Conservation (phyloP, 2,329 filamentous ascomycete species). For the Apiospora marii region DNA sequence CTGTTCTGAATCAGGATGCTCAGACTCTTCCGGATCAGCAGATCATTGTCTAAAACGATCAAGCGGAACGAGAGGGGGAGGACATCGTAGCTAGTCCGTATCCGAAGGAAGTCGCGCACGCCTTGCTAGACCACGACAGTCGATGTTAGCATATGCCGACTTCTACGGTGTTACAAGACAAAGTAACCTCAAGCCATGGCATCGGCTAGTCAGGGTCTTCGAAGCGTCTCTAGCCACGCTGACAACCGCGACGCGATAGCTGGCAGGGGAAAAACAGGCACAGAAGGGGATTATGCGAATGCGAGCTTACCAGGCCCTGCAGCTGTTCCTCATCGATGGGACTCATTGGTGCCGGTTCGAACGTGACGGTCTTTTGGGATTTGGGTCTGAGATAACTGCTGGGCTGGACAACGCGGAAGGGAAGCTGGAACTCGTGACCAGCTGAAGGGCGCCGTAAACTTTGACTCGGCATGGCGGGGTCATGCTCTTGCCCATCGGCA, state of each 20-base stretch:
- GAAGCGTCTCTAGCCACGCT: conserved; percentile 20
- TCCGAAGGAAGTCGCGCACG: conserved; percentile 94
- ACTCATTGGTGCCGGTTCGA: conserved; percentile 58
- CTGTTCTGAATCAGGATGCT: conserved; percentile 96
- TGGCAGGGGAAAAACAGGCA: conserved; percentile 24
- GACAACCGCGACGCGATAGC: conserved; percentile 5
- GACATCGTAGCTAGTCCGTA: conserved; percentile 97
- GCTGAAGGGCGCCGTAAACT: conserved; percentile 36
- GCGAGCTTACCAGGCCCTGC: conserved; percentile 74
- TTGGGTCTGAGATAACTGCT: conserved; percentile 63
- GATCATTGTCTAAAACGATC: conserved; percentile 92
- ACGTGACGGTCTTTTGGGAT: conserved; percentile 49
- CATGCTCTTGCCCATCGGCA: conserved; percentile 21
- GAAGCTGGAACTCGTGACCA: conserved; percentile 55
- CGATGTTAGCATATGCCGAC: conserved; percentile 13
- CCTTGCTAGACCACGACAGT: conserved; percentile 67
- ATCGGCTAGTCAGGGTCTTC: conserved; percentile 21
- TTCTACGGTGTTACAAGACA: conserved; percentile 18
- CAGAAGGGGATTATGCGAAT: conserved; percentile 28
- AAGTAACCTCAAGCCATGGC: conserved; percentile 17
- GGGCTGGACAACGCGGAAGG: conserved; percentile 60
- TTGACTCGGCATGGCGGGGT: conserved; percentile 32
- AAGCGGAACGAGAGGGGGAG: conserved; percentile 94
- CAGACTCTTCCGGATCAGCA: conserved; percentile 96
- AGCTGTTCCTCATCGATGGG: conserved; percentile 79